Evolutionary conservation across 1,284 basidiomycete genomes (phyloP).

Genomic region (Ganoderma lucidum): DNA sequence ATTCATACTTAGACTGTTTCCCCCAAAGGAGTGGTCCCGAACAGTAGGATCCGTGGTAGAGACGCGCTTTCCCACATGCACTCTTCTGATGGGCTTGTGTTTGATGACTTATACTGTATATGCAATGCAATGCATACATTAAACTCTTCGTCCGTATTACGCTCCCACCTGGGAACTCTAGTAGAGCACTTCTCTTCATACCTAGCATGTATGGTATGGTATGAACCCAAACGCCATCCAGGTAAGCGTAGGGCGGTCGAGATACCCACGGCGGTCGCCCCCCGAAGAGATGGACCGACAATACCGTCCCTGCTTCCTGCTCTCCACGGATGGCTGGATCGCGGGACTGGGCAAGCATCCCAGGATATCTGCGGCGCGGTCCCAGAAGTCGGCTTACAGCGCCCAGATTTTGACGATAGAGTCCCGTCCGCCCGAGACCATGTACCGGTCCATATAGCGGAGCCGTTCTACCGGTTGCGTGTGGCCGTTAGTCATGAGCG

Average conservation of each 20-base stretch:
- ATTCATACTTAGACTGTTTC: background rate
- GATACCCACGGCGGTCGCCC: background rate
- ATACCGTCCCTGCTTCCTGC: constrained; percentile 5
- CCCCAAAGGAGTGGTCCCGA: background rate
- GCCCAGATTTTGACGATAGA: constrained; percentile 95
- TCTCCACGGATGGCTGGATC: background rate
- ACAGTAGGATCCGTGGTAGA: background rate
- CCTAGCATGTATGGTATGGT: constrained; percentile 7
- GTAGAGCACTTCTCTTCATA: constrained; percentile 8
- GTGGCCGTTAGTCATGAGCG: constrained; percentile 91
- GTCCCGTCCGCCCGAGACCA: constrained; percentile 92
- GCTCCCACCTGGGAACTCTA: constrained; percentile 17
- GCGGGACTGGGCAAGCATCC: background rate
- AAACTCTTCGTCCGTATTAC: constrained; percentile 23
- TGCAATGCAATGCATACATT: constrained; percentile 32
- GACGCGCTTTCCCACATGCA: background rate
- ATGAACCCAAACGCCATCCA: constrained; percentile 6
- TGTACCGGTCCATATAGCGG: constrained; percentile 96
- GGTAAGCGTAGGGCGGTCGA: constrained; percentile 6
- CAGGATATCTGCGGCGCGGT: constrained; percentile 3
- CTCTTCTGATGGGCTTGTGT: constrained; percentile 6
- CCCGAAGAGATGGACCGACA: no score
- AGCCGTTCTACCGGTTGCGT: constrained; percentile 89
- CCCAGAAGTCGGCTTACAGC: constrained; percentile 57
- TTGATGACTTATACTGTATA: constrained; percentile 28